These are phyloP conservation scores for Alternaria incomplexa DNA, from an alignment of 2,329 filamentous ascomycete genomes.

Conservation along the genomic window DNA sequence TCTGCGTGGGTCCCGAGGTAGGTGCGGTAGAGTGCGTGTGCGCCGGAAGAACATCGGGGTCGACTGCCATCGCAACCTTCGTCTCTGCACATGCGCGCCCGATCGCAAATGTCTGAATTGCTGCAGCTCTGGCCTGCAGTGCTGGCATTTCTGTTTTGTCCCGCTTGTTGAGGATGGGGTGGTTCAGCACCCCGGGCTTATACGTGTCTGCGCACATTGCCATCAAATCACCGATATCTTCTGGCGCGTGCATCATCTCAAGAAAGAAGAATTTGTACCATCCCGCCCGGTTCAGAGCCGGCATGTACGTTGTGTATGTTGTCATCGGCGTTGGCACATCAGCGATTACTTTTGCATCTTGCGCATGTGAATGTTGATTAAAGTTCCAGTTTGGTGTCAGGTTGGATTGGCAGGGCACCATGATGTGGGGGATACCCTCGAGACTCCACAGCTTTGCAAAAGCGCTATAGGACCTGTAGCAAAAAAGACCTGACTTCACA, in stretches of 20 bases:
- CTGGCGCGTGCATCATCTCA: conserved; percentile 35
- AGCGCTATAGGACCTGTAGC: conserved; percentile 35
- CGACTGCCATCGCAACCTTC: conserved; percentile 31
- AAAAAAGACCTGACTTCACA: conserved; percentile 31
- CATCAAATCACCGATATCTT: conserved; percentile 37
- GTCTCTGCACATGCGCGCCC: conserved; percentile 38
- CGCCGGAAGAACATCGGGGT: conserved; percentile 7
- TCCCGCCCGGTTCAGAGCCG: conserved; percentile 43
- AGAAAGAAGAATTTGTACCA: conserved; percentile 48
- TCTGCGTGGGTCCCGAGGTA: background rate
- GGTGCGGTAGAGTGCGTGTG: conserved; percentile 2
- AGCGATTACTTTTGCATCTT: conserved; percentile 27
- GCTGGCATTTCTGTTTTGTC: conserved; percentile 31
- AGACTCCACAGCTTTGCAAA: conserved; percentile 43
- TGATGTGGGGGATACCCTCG: conserved; percentile 42
- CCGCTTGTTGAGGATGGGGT: conserved; percentile 40
- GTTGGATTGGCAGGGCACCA: conserved; percentile 38
- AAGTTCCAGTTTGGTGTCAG: conserved; percentile 42
- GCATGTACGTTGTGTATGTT: conserved; percentile 35
- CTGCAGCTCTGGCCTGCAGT: conserved; percentile 32
- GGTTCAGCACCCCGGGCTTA: conserved; percentile 37
- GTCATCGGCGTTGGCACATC: conserved; percentile 12
- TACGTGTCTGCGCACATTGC: conserved; percentile 40
- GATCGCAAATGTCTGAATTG: conserved; percentile 32
- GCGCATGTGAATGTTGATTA: conserved; percentile 29